Percentiles rank a stretch among this genome's conserved stretches.
These are phyloP conservation scores for Colletotrichum euphorbiae DNA, from an alignment of 2,329 filamentous ascomycete genomes.

Conservation along the genomic window DNA sequence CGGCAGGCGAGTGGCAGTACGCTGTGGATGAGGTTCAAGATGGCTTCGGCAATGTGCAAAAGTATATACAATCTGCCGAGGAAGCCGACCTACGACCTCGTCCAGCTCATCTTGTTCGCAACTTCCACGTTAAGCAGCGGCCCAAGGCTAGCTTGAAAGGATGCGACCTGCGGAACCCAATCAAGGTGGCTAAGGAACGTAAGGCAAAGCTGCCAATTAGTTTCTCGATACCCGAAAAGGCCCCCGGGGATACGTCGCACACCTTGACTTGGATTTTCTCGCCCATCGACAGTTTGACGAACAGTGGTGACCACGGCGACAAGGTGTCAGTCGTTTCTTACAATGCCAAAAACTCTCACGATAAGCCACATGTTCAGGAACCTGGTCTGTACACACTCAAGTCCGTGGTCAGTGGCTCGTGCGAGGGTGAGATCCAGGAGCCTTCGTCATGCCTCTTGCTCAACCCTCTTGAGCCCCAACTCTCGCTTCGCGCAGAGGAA, in stretches of 20 bases:
- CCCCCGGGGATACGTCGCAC: conserved; percentile 73
- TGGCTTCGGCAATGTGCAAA: conserved; percentile 86
- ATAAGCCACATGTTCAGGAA: conserved; percentile 76
- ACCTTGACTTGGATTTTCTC: conserved; percentile 86
- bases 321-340: conserved; percentile 68
- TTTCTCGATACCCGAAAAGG: conserved; percentile 72
- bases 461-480: conserved; percentile 88
- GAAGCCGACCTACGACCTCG: conserved; percentile 75
- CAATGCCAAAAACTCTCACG: conserved; percentile 69
- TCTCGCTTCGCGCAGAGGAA: conserved; percentile 80
- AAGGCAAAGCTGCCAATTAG: conserved; percentile 75
- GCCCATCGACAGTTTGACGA: conserved; percentile 74
- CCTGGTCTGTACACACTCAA: conserved; percentile 89
- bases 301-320: conserved; percentile 76
- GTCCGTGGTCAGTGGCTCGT: conserved; percentile 82
- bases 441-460: conserved; percentile 92
- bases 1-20: conserved; percentile 87
- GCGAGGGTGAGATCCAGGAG: conserved; percentile 89
- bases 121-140: conserved; percentile 87
- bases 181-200: conserved; percentile 85
- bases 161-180: conserved; percentile 82
- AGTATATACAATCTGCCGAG: conserved; percentile 75
- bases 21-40: conserved; percentile 93
- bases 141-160: conserved; percentile 78
- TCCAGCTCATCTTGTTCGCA: conserved; percentile 75